phyloP scores from a whole-genome alignment of 106 monocot species.

The Platanthera zijinensis region DNA sequence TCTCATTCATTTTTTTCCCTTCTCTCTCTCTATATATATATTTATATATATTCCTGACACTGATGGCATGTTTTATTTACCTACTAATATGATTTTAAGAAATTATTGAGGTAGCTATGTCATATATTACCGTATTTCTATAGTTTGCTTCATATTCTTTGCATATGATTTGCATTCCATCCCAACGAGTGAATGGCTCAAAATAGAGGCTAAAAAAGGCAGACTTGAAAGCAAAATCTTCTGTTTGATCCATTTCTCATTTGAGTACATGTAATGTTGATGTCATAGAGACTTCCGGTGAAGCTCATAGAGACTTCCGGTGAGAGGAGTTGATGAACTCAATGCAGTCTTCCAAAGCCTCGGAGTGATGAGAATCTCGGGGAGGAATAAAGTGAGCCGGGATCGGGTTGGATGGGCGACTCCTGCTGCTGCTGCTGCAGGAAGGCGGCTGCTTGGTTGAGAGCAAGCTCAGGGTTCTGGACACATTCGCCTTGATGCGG shows the following conservation, averaged over 20 bases:
- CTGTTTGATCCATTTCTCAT: neutral
- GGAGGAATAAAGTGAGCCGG: conserved; percentile 3
- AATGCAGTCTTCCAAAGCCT: conserved; percentile 37
- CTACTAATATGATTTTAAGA: too few relatives aligned
- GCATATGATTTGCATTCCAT: too few relatives aligned
- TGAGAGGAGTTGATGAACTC: conserved; percentile 34
- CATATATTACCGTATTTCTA: too few relatives aligned
- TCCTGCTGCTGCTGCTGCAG: neutral
- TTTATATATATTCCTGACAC: too few relatives aligned
- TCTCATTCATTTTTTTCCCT: neutral
- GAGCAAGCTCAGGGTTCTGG: neutral
- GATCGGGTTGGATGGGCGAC: neutral
- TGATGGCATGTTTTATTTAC: too few relatives aligned
- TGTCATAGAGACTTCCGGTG: neutral
- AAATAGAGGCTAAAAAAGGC: too few relatives aligned
- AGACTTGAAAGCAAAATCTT: neutral
- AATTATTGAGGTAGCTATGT: too few relatives aligned
- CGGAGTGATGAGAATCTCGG: conserved; percentile 15
- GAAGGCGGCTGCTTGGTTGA: neutral
- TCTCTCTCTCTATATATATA: too few relatives aligned
- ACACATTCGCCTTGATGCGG: conserved; percentile 11
- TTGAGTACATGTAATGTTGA: neutral
- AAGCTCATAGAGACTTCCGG: neutral
- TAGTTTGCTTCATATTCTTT: too few relatives aligned
- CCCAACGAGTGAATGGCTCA: too few relatives aligned